Evolutionary conservation across 2,329 filamentous ascomycete genomes (phyloP).

Genomic region (Ploettnerulaceae sp.): DNA sequence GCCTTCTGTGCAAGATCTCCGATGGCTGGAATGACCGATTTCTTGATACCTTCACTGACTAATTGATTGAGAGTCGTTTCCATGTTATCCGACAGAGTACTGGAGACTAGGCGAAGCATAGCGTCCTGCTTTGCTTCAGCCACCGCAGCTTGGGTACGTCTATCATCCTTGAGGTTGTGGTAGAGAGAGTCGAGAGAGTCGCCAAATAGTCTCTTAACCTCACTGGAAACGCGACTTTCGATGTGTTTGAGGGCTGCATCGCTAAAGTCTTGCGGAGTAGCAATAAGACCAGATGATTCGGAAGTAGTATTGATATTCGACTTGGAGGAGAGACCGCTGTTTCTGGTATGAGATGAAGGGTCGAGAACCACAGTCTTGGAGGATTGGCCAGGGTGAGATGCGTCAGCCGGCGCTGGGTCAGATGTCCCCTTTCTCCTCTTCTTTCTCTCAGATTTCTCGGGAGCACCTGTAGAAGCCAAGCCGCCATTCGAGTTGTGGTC

Average conservation of each 20-base stretch:
- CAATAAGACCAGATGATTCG: slow-evolving; percentile 15
- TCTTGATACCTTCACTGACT: slow-evolving; percentile 59
- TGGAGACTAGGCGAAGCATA: slow-evolving; percentile 62
- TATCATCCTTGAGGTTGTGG: slow-evolving; percentile 62
- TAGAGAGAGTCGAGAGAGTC: slow-evolving; percentile 58
- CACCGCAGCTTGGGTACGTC: slow-evolving; percentile 57
- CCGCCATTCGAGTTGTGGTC: slow-evolving; percentile 23
- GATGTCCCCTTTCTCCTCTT: slow-evolving; percentile 63
- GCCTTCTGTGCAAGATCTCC: slow-evolving; percentile 61
- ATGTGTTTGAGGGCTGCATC: slow-evolving; percentile 44
- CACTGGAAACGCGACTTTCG: slow-evolving; percentile 42
- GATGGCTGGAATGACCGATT: slow-evolving; percentile 71
- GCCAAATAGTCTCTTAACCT: slow-evolving; percentile 47
- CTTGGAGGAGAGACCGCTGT: slow-evolving; percentile 24
- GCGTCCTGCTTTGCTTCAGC: slow-evolving; percentile 64
- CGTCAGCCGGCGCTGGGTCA: slow-evolving; percentile 13
- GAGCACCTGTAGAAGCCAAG: slow-evolving; percentile 24
- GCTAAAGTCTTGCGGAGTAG: slow-evolving; percentile 34
- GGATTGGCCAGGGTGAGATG: slow-evolving; percentile 21
- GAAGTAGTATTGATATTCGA: slow-evolving; percentile 15
- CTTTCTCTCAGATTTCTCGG: slow-evolving; percentile 59
- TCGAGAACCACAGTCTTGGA: slow-evolving; percentile 32
- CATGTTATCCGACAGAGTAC: slow-evolving; percentile 64
- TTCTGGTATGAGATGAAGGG: slow-evolving; percentile 30
- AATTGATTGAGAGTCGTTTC: slow-evolving; percentile 45